Evolutionary conservation across 805 yeast genomes (phyloP), one percentile per base, ranked within the genome.

Genomic region (Saccharomyces eubayanus): DNA sequence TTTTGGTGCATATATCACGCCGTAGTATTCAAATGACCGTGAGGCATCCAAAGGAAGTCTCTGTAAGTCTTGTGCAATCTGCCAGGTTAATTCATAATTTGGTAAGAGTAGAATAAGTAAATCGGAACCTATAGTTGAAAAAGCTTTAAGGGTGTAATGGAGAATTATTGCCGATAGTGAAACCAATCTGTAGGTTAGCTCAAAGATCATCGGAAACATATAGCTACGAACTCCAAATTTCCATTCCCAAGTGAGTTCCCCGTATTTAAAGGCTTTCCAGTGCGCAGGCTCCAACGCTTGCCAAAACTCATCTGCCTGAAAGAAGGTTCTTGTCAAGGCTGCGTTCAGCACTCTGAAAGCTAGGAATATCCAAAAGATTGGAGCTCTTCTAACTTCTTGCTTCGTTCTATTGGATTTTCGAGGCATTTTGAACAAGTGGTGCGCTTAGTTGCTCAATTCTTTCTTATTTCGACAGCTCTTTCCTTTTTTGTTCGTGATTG

Each of bases 231-330:
- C 70, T 0, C 83, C 84, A 49, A 76, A 74, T 27, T 71, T 66
- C 99, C 99, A 94, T 70, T 94, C 99, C 99, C 99, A 94, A 0
- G 98, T 89, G 40, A 82, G 65, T 60, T 81, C 80, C 0, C 99
- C 99, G 57, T 84, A 85, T 1, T 94, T 91, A 66, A 76, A 89
- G 0, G 85, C 85, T 40, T 77, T 72, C 3, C 63, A 54, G 68
- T 90, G 96, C 0, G 98, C 99, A 0, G 97, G 96, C 63, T 94
- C 99, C 51, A 94, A 72, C 0, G 91, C 76, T 70, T 94, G 99
- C 83, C 85, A 94, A 70, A 77, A 94, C 69, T 94, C 99, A 68
- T 94, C 99, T 0, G 99, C 92, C 68, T 94, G 99, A 71, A 94
- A 94, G 65, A 82, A 94, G 0, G 98, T 89, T 53, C 66, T 66